phyloP scores from a whole-genome alignment of 305 asterid genomes.

The Euphrasia arctica region DNA sequence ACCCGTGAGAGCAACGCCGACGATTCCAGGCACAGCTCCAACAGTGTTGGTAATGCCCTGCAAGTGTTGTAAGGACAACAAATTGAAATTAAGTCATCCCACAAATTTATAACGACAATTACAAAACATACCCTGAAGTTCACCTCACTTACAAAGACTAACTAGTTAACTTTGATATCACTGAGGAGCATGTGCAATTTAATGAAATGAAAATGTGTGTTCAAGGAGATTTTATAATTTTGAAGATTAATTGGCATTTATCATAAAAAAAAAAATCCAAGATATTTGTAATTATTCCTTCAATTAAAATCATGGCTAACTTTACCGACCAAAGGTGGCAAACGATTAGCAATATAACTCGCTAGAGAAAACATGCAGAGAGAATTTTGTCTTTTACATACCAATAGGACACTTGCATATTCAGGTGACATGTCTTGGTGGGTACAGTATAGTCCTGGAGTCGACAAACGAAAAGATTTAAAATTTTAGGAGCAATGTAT shows the following conservation, averaged over 20 bases:
- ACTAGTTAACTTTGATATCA: not conserved
- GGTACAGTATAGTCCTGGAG: conserved; percentile 90
- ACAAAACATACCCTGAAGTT: not conserved
- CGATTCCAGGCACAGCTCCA: conserved; percentile 94
- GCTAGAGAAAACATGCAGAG: not conserved
- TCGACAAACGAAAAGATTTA: conserved; percentile 20
- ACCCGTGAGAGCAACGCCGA: conserved; percentile 94
- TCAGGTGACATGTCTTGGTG: conserved; percentile 99
- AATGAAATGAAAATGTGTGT: not conserved
- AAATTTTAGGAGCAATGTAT: conserved; percentile 6
- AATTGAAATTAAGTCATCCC: not conserved
- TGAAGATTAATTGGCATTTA: not conserved
- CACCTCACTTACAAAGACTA: not conserved
- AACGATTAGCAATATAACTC: not conserved
- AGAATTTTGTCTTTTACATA: conserved; percentile 31
- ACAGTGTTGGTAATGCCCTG: conserved; percentile 97
- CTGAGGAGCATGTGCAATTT: not conserved
- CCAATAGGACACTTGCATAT: conserved; percentile 96
- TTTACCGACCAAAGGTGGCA: not conserved
- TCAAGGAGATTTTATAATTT: not conserved
- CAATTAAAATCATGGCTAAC: conserved; percentile 5
- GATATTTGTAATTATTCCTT: not conserved
- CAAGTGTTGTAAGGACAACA: conserved; percentile 17
- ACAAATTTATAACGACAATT: not conserved
- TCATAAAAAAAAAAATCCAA: no score